Percentiles rank a stretch among this genome's conserved stretches.
These are phyloP conservation scores for Sugiyamaella boreocaroliniensis DNA, from an alignment of 805 yeast genomes.

Conservation along the genomic window DNA sequence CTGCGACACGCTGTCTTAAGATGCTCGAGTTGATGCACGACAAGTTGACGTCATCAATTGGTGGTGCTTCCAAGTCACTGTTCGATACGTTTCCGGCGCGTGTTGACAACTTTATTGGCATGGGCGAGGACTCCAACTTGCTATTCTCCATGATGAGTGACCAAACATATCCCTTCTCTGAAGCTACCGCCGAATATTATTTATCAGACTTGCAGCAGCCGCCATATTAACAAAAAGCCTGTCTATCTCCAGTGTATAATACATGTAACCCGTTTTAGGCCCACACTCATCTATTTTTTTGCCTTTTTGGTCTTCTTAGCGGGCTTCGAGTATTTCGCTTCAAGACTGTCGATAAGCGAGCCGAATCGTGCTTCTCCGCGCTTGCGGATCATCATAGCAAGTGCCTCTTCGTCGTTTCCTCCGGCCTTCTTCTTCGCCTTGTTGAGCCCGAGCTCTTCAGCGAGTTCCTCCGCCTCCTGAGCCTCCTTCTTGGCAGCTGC, in stretches of 20 bases:
- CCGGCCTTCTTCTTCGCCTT: slow-evolving; percentile 27
- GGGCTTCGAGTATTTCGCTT: slow-evolving; percentile 27
- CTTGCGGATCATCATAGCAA: slow-evolving; percentile 33
- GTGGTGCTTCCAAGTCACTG: slow-evolving; percentile 2
- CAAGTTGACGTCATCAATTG: slow-evolving; percentile 4
- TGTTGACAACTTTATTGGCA: neutral
- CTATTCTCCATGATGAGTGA: slow-evolving; percentile 8
- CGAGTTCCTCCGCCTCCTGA: slow-evolving; percentile 49
- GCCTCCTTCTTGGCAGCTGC: slow-evolving; percentile 35
- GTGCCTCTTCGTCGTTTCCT: slow-evolving; percentile 25
- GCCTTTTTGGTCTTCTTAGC: slow-evolving; percentile 10
- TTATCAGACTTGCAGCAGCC: neutral
- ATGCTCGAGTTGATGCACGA: slow-evolving; percentile 11
- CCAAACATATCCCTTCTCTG: neutral
- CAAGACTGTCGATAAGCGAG: slow-evolving; percentile 27
- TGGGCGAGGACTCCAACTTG: slow-evolving; percentile 2
- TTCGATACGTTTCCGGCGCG: slow-evolving; percentile 8
- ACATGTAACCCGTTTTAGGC: too few species aligned
- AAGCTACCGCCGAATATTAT: neutral
- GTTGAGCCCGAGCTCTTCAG: slow-evolving; percentile 46
- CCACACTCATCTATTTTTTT: too few species aligned
- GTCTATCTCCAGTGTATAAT: too few species aligned
- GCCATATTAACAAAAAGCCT: neutral
- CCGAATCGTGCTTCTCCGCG: slow-evolving; percentile 26
- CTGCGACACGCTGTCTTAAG: slow-evolving; percentile 12